Base-by-base conservation (phyloP, 169 alveolate species). In the Amoebophrya sp. region DNA sequence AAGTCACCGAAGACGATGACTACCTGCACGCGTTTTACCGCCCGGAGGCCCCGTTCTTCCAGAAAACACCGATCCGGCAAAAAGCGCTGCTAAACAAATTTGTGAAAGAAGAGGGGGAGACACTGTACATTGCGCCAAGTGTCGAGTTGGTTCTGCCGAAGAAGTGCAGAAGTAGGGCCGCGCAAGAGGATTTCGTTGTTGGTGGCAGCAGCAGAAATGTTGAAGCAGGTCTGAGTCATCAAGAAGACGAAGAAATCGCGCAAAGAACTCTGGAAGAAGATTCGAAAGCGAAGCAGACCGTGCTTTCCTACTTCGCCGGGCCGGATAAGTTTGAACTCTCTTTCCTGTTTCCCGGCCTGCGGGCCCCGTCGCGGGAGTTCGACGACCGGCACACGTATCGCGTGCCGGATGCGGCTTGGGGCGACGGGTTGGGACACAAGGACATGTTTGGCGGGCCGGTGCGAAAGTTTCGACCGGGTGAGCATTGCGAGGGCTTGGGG, bases 11-110 rank as follows among this genome's bases (percentile, higher is more conserved):
- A 25, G 83, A 66, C 35, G 83, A 66, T 25, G 83, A 66, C 83
- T 66, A 66, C 83, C 35, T 66, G 83, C 83, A 66, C 35, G 83
- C 83, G 1, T 66, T 66, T 25, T 66, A 66, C 35, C 83, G 83
- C 29, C 83, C 83, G 35, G 83, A 66, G 83, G 83, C 83, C 32
- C 83, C 83, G 35, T 66, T 66, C 83, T 66, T 66, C 83, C 1
- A 66, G 18, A 66, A 66, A 25, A 12, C 38, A 1, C 83, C 83
- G 83, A 66, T 66, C 29, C 83, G 83, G 35, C 83, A 66, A 25
- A 66, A 66, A n/a, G 39, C 35, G 32, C 35, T 66, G 83, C 83
- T 66, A 25, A 25, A 66, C 32, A 2, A 66, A 25, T 25, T 7
- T 25, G 83, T 66, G 29, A 2, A 47, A 18, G 29, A 12, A 47